These are phyloP conservation scores for Neurospora discreta DNA, from an alignment of 495 filamentous ascomycete species.

Conservation along the genomic window DNA sequence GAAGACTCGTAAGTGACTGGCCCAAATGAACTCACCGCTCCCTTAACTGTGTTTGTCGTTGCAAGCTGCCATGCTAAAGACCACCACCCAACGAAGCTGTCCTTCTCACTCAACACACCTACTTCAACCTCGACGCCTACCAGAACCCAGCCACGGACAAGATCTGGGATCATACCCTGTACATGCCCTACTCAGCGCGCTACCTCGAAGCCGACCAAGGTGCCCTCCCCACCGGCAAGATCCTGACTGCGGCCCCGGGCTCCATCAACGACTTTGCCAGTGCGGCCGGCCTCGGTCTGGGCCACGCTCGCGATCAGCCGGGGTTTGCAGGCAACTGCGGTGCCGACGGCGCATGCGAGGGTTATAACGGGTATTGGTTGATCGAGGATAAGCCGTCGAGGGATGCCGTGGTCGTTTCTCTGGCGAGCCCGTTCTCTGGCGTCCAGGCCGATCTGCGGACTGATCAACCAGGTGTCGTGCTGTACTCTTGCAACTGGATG, in stretches of 20 bases:
- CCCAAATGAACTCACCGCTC: not conserved
- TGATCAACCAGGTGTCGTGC: conserved; percentile 57
- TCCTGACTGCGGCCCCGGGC: conserved; percentile 44
- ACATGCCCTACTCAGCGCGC: conserved; percentile 60
- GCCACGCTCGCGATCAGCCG: conserved; percentile 45
- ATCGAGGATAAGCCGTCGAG: conserved; percentile 47
- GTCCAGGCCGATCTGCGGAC: conserved; percentile 62
- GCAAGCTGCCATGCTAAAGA: conserved; percentile 28
- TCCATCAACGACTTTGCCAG: conserved; percentile 63
- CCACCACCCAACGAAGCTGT: conserved; percentile 44
- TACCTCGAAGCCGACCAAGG: conserved; percentile 59
- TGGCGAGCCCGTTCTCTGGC: conserved; percentile 49
- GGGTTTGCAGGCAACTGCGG: conserved; percentile 58
- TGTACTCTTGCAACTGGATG: conserved; percentile 63
- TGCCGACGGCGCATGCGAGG: conserved; percentile 51
- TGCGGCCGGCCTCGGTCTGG: conserved; percentile 47
- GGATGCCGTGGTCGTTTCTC: conserved; percentile 45
- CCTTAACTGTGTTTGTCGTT: not conserved
- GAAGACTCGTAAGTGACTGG: conserved; percentile 36
- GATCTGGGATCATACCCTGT: conserved; percentile 60
- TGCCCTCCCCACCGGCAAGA: conserved; percentile 61
- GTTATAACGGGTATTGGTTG: conserved; percentile 71
- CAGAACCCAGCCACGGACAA: conserved; percentile 42
- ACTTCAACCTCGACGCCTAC: conserved; percentile 82
- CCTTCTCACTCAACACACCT: conserved; percentile 70